Percentiles rank a stretch among this genome's conserved stretches.
phyloP scores from a whole-genome alignment of 768 basidiomycete genomes.

The Kwoniella bestiolae region DNA sequence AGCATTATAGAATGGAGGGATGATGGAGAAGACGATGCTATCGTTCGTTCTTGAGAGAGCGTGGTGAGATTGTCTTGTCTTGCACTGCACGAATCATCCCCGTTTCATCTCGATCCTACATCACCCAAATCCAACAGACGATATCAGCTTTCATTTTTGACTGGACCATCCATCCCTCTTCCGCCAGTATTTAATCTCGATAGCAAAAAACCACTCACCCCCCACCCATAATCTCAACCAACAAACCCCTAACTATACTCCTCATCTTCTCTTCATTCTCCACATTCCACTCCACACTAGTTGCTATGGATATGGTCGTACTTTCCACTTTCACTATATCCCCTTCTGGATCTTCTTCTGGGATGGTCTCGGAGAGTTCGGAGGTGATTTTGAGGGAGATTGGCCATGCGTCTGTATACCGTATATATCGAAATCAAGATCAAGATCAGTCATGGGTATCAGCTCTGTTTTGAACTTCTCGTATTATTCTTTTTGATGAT shows the following conservation, averaged over 20 bases:
- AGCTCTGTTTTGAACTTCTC: too few species aligned
- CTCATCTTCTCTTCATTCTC: conserved; percentile 21
- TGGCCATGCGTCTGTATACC: conserved; percentile 16
- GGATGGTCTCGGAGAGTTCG: background rate
- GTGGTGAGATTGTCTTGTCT: too few species aligned
- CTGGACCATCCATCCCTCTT: background rate
- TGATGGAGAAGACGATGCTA: background rate
- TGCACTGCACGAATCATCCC: too few species aligned
- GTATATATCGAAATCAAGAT: background rate
- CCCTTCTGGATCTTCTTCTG: conserved; percentile 1
- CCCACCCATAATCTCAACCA: conserved; percentile 30
- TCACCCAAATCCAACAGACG: background rate
- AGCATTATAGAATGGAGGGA: too few species aligned
- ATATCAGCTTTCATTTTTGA: background rate
- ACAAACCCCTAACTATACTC: conserved; percentile 14
- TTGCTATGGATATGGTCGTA: conserved; percentile 16
- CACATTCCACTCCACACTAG: conserved; percentile 25
- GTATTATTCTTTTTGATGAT: too few species aligned
- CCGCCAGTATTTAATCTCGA: background rate
- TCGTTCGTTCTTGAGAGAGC: background rate
- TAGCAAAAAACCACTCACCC: conserved; percentile 17
- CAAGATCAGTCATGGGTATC: too few species aligned
- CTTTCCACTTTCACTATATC: conserved; percentile 8
- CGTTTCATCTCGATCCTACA: conserved; percentile 17
- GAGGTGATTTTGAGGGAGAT: conserved; percentile 27